Base-by-base conservation (phyloP, 305 asterid genomes). In the Fraxinus sp. region DNA sequence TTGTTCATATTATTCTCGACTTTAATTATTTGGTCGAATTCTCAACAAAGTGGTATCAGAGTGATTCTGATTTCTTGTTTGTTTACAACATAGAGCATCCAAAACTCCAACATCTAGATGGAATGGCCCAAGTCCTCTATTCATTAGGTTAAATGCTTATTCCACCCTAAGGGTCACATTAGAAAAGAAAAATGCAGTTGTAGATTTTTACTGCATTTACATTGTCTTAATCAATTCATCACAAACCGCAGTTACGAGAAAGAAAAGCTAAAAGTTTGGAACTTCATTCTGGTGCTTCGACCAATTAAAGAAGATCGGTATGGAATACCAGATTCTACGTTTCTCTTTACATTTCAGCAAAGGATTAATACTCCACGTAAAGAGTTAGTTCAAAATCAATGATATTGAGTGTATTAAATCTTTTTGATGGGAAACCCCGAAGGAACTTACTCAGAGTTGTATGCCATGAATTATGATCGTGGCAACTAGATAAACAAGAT, bases 381-480 rank as follows among this genome's bases (percentile, higher is more conserved):
- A 59, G 71, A 7, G 28, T 20, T 20, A 3, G 11, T 59, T 7
- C 32, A 59, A 59, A 20, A 20, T 24, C 73, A 26, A 66, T 8
- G 3, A 10, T 8, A 66, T 26, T 66, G 33, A 66, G 73, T 2
- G 2, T 7, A 30, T 70, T 10, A 9, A 46, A 36, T 41, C 20
- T 7, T 33, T 33, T 18, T 7, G 7, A 18, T 7, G 75, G 83
- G 26, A 66, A 59, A 43, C 75, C 26, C 1, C 14, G 79, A 75
- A 22, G 20, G 22, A 57, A 80, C 81, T 78, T 37, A 84, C 79
- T 36, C 18, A 41, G 75, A 46, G 55, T 72, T 74, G 84, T 49
- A 68, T 86, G 85, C 90, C 43, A 37, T 37, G 43, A 37, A 37
- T 37, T 37, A 37, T 37, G 43, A 37, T 1, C 88, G 84, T 46